Evolutionary conservation across 2,329 filamentous ascomycete species (phyloP), one percentile per base, ranked within the genome.

Genomic region (Beauveria caledonica): DNA sequence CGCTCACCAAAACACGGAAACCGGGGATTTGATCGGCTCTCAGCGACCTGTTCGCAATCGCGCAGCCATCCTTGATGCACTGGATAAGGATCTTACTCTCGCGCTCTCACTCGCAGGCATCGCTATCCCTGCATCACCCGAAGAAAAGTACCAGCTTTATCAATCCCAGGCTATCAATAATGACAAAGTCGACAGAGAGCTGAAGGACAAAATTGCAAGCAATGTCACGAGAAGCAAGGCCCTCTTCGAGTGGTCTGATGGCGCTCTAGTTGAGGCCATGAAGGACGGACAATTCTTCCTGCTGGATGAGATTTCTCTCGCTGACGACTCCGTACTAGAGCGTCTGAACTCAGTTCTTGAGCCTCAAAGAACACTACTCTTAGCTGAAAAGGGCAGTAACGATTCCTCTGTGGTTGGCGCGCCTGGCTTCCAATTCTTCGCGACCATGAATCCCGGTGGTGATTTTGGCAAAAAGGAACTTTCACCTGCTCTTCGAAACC

Each of bases 391-490:
- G 73, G 95, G 94, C 0, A 84, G 90, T 2, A 82, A 89, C 5
- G 87, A 96, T 71, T 92, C 92, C 0, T 86, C 90, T 64, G 82
- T 99, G 27, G 82, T 83, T 44, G 94, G 89, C 6, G 74, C 80
- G 11, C 80, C 88, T 45, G 90, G 88, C 0, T 99, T 97, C 73
- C 92, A 99, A 68, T 97, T 99, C 73, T 84, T 99, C 62, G 93
- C 94, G 3, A 99, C 94, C 0, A 99, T 99, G 94, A 99, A 99
- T 66, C 94, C 94, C 9, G 95, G 95, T 55, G 94, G 95, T 50
- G 94, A 99, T 70, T 99, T 97, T 71, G 94, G 94, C 65, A 99
- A 99, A 76, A 91, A 93, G 66, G 94, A 99, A 72, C 81, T 99
- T 13, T 99, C 94, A 1, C 94, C 94, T 3, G 95, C 94, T 15